Evolutionary conservation across 2,329 filamentous ascomycete species (phyloP).

Genomic region (Plenodomus lindquistii): DNA sequence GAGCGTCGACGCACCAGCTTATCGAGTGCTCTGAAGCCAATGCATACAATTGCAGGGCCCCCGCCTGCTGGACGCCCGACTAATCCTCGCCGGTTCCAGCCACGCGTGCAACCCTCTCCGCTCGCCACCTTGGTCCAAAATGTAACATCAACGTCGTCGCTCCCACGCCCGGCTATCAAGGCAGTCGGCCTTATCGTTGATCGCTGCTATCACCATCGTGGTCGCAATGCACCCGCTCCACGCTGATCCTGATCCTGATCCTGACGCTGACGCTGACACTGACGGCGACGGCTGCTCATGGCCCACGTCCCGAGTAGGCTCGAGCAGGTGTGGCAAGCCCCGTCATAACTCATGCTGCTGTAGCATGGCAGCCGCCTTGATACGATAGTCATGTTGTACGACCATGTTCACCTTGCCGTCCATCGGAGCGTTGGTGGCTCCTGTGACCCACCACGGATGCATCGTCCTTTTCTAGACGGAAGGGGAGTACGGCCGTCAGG

Average conservation of each 20-base stretch:
- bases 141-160: slow-evolving; percentile 29
- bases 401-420: slow-evolving; percentile 34
- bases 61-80: slow-evolving; percentile 8
- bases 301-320: background rate
- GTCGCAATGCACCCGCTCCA: background rate
- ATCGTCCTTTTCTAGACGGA: slow-evolving; percentile 11
- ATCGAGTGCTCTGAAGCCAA: slow-evolving; percentile 4
- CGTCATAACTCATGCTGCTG: slow-evolving; percentile 26
- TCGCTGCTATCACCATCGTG: slow-evolving; percentile 1
- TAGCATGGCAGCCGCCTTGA: slow-evolving; percentile 25
- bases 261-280: background rate
- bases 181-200: slow-evolving; percentile 16
- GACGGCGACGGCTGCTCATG: slow-evolving; percentile 3
- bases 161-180: slow-evolving; percentile 11
- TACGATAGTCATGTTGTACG: slow-evolving; percentile 33
- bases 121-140: slow-evolving; percentile 14
- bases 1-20: background rate
- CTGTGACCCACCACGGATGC: slow-evolving; percentile 24
- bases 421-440: slow-evolving; percentile 26
- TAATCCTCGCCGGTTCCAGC: slow-evolving; percentile 14
- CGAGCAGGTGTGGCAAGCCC: slow-evolving; percentile 1
- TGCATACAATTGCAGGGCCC: slow-evolving; percentile 12
- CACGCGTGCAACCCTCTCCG: slow-evolving; percentile 34
- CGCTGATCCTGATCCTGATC: background rate
- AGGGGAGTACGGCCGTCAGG: slow-evolving; percentile 7